Base-by-base conservation (phyloP, 2,329 filamentous ascomycete genomes). In the Ophiostoma angusticollis region DNA sequence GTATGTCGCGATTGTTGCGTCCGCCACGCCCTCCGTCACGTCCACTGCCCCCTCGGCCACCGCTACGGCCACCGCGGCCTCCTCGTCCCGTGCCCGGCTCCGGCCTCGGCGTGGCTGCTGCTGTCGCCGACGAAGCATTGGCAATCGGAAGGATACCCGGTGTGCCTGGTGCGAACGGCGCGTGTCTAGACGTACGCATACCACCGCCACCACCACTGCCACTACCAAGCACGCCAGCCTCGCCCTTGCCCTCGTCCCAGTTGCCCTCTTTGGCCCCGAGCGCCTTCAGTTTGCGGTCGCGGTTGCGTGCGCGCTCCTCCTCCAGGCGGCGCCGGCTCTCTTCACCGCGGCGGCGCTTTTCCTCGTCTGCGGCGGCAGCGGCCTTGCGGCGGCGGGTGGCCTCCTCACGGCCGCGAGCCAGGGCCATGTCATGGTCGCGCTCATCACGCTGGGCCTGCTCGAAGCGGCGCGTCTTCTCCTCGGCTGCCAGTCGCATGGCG, bases 271-370 rank as follows among this genome's bases (percentile, higher is more conserved):
- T 70, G 33, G 57, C 59, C 22, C 64, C 63, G 58, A 77, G 66
- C 1, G 73, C 73, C 47, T 70, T 70, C 16, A 78, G 60, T 52
- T 78, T 78, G 36, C 74, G 58, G 55, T 75, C 71, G 8, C 73
- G 56, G 50, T 78, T 78, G 47, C 65, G 66, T 18, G 67, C 70
- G 11, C 74, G 64, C 58, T 78, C 74, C 27, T 75, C 71, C 19
- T 77, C 71, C 45, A 73, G 60, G 45, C 62, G 62, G 22, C 60
- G 59, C 17, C 64, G 56, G 37, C 72, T 66, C 45, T 69, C 70
- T 12, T 74, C 72, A 32, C 62, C 64, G n/a, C 62, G 59, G 39
- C 60, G 59, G 16, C 69, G 60, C 38, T 63, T 61, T 51, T 72
- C 68, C 4, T 66, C 68, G 14, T 74, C 72, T 34, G 67, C 67